A percentile compares a stretch with the other conserved stretches of the same genome.
Conservation (phyloP, 2,329 filamentous ascomycete genomes). For the Trichoderma lentiforme region DNA sequence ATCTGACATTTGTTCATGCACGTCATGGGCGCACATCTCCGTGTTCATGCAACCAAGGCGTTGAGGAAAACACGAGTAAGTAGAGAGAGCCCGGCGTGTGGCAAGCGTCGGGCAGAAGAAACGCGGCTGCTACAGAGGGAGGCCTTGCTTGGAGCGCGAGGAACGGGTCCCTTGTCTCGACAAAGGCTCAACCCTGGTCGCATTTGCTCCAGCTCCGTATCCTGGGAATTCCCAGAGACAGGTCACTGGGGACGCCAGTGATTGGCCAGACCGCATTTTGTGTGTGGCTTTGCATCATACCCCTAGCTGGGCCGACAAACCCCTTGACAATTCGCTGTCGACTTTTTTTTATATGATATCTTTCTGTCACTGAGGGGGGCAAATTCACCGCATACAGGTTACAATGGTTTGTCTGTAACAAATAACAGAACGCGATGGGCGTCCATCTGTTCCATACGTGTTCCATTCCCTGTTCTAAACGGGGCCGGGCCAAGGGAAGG, state of each 20-base stretch:
- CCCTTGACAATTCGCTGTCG: neutral
- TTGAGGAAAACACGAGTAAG: neutral
- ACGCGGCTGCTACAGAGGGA: neutral
- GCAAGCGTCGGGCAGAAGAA: neutral
- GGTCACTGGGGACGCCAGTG: conserved; percentile 27
- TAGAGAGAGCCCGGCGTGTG: neutral
- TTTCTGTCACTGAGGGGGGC: neutral
- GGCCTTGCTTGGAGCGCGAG: neutral
- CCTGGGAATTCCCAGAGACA: conserved; percentile 28
- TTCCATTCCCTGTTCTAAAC: neutral
- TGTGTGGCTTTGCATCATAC: neutral
- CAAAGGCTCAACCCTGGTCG: conserved; percentile 5
- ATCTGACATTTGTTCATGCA: conserved; percentile 12
- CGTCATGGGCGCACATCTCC: conserved; percentile 8
- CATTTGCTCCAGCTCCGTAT: conserved; percentile 27
- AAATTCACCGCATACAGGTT: neutral
- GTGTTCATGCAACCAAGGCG: conserved; percentile 10
- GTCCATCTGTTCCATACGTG: neutral
- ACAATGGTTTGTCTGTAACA: neutral
- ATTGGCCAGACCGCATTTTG: conserved; percentile 25
- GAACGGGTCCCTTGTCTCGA: neutral
- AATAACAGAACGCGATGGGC: neutral
- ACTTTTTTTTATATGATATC: neutral
- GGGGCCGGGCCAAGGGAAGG: conserved; percentile 1
- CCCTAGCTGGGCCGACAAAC: conserved; percentile 6